phyloP scores from a whole-genome alignment of 2,329 filamentous ascomycete genomes.

The Alternaria triticimaculans region DNA sequence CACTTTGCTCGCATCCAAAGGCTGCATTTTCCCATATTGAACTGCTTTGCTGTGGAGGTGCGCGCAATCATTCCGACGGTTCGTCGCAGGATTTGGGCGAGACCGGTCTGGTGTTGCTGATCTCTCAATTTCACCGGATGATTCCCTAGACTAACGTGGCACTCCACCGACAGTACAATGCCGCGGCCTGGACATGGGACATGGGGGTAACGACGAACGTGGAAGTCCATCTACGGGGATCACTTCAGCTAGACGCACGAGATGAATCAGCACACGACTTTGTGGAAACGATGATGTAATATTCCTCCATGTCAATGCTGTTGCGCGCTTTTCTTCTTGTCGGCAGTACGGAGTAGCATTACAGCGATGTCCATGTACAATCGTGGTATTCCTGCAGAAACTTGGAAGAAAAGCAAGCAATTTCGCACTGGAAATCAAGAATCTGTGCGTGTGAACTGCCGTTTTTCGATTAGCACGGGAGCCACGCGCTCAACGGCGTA shows the following conservation, averaged over 20 bases:
- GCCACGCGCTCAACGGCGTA: constrained; percentile 15
- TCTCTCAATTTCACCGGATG: constrained; percentile 12
- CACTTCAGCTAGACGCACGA: neutral
- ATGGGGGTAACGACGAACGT: neutral
- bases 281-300: neutral
- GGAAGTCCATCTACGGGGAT: neutral
- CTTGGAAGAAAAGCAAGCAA: constrained; percentile 6
- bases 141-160: constrained; percentile 8
- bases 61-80: constrained; percentile 9
- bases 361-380: neutral
- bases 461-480: constrained; percentile 6
- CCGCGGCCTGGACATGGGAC: constrained; percentile 1
- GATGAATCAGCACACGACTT: neutral
- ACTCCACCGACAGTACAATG: constrained; percentile 5
- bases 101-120: constrained; percentile 15
- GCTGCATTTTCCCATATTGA: constrained; percentile 16
- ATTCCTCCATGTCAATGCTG: neutral
- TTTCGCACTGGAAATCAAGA: neutral
- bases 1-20: neutral
- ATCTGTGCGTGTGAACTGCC: neutral
- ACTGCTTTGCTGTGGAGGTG: neutral
- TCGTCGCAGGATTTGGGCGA: constrained; percentile 1
- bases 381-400: constrained; percentile 1
- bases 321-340: neutral
- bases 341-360: neutral